A percentile compares a stretch with the other conserved stretches of the same genome.
Evolutionary conservation across 768 basidiomycete species (phyloP).

Genomic region (Floccularia luteovirens): DNA sequence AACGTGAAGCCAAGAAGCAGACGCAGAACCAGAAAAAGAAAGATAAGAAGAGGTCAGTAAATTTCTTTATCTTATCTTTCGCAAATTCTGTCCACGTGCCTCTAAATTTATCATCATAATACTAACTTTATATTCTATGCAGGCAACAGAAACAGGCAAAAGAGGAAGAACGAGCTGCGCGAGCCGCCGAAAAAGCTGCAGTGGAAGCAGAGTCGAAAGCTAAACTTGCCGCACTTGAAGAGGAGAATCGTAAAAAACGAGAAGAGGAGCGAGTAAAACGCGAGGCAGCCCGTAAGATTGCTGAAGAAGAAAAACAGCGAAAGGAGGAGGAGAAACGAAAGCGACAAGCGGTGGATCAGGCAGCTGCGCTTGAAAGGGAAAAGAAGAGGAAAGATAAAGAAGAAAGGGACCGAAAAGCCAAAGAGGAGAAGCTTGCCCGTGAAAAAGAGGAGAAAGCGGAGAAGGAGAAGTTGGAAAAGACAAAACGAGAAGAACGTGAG

Average conservation of each 20-base stretch:
- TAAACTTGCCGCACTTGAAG: slow-evolving; percentile 70
- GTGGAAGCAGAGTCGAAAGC: slow-evolving; percentile 77
- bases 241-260: slow-evolving; percentile 70
- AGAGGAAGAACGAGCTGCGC: slow-evolving; percentile 82
- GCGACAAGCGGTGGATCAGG: slow-evolving; percentile 41
- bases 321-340: slow-evolving; percentile 74
- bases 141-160: slow-evolving; percentile 91
- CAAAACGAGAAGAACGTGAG: slow-evolving; percentile 22
- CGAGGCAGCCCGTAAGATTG: slow-evolving; percentile 67
- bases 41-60: slow-evolving; percentile 77
- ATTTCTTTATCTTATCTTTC: slow-evolving; percentile 3
- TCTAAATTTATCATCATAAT: background rate
- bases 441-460: slow-evolving; percentile 21
- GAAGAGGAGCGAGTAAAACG: slow-evolving; percentile 84
- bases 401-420: slow-evolving; percentile 35
- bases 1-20: slow-evolving; percentile 89
- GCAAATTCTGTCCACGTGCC: background rate
- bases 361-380: slow-evolving; percentile 36
- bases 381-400: slow-evolving; percentile 29
- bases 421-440: slow-evolving; percentile 25
- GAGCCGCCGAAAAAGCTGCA: slow-evolving; percentile 80
- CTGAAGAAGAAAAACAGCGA: slow-evolving; percentile 75
- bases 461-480: slow-evolving; percentile 19
- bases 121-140: slow-evolving; percentile 2
- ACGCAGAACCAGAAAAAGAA: slow-evolving; percentile 99